phyloP scores from a whole-genome alignment of 148 eudicot genomes.

The Chenopodium quinoa region DNA sequence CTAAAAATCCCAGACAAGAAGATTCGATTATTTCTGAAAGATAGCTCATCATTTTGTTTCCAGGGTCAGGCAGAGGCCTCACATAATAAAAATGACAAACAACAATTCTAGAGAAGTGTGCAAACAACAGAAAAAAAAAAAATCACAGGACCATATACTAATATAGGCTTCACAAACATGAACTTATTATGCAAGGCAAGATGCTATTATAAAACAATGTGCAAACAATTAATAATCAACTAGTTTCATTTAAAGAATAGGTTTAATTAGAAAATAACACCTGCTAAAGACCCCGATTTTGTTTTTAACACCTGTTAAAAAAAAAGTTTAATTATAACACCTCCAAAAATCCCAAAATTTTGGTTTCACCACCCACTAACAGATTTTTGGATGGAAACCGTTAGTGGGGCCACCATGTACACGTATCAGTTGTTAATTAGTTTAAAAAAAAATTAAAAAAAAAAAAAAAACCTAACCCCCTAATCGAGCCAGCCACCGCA shows the following conservation, averaged over 20 bases:
- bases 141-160: not conserved
- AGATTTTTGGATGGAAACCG: no score
- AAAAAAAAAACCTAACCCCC: no score
- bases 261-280: no score
- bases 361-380: no score
- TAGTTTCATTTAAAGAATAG: not conserved
- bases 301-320: no score
- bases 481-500: no score
- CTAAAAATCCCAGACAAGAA: not conserved
- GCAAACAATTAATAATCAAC: not conserved
- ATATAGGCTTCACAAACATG: not conserved
- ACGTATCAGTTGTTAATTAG: no score
- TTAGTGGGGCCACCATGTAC: no score
- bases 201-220: not conserved
- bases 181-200: not conserved
- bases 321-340: no score
- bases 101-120: not conserved
- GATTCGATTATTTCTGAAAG: not conserved
- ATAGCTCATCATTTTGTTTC: conserved; percentile 6
- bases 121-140: not conserved
- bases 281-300: no score
- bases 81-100: not conserved
- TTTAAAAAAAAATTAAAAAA: no score
- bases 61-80: not conserved
- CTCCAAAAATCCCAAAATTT: no score